Evolutionary conservation across 257 asterid genomes (phyloP), one percentile per base, ranked within the genome.

Genomic region (Capsicum rhomboideum): DNA sequence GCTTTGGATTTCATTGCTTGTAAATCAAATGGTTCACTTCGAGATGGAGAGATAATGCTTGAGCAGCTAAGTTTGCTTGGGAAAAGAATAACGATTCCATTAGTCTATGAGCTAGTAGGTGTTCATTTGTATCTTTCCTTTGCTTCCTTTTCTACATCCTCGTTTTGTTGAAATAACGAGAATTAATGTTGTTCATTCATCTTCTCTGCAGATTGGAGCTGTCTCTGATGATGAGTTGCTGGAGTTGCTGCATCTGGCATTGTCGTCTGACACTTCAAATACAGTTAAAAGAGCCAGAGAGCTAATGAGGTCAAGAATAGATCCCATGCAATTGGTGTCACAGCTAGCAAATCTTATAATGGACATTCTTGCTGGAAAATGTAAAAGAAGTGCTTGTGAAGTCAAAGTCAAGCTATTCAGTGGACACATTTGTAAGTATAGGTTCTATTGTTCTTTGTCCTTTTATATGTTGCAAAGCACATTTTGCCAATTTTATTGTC

Each of bases 41-140:
- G 99, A 67, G 98, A 97, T 83, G 98, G 98, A 4, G 97, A 92
- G 83, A 97, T 91, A 93, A 92, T 89, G 94, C 98, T 97, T 53
- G 99, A 97, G 83, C 99, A 97, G 89, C 87, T 93, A 83, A 92
- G 98, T 87, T 89, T 97, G 92, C 93, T 97, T 20, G 97, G 95
- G 17, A 93, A 91, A 91, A 93, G 90, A 89, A 97, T 97, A 42
- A 91, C 95, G 0, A 49, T 88, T 86, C 53, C 98, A 5, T 91
- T 97, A 88, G 93, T 93, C 79, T 91, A 90, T 86, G 99, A 97
- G 89, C 90, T 93, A 37, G 99, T 97, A 83, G 86, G 96, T 91
- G 55, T 59, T 83, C 11, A 28, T 17, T 72, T 55, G 18, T 74
- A 83, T 2, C 50, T 59, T 52, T 0, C 10, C 61, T 12, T n/a